Evolutionary conservation across 192 early-diverging fungal genomes (phyloP).

Genomic region (Geranomyces variabilis): DNA sequence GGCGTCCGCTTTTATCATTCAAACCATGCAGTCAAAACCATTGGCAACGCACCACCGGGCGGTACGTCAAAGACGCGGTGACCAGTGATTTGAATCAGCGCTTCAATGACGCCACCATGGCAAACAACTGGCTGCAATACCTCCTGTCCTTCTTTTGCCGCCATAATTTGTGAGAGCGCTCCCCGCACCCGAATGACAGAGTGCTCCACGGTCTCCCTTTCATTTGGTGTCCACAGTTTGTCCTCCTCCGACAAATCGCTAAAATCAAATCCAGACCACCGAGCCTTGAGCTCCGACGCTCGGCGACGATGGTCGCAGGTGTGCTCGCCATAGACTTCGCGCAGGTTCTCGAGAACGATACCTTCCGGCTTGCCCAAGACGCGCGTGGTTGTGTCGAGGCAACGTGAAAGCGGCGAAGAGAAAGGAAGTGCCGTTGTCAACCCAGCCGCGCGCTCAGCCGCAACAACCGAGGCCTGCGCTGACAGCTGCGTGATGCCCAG

Average conservation of each 20-base stretch:
- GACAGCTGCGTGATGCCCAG: conserved; percentile 23
- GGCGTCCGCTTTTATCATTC: neutral
- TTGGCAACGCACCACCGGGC: conserved; percentile 27
- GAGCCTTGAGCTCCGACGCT: conserved; percentile 13
- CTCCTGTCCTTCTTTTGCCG: neutral
- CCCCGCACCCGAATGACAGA: conserved; percentile 2
- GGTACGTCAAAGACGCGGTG: conserved; percentile 22
- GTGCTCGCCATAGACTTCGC: conserved; percentile 30
- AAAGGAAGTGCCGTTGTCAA: neutral
- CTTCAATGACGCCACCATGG: conserved; percentile 29
- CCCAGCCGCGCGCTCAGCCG: conserved; percentile 1
- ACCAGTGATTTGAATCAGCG: conserved; percentile 6
- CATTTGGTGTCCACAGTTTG: conserved; percentile 27
- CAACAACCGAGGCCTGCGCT: neutral
- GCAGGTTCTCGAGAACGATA: conserved; percentile 17
- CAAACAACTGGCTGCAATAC: conserved; percentile 14
- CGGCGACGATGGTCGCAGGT: conserved; percentile 34
- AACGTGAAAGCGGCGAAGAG: conserved; percentile 29
- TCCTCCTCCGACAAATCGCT: conserved; percentile 27
- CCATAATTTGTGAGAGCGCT: conserved; percentile 15
- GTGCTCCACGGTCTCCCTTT: conserved; percentile 19
- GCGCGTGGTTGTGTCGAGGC: conserved; percentile 30
- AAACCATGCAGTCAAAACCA: conserved; percentile 25
- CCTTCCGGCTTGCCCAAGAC: conserved; percentile 2
- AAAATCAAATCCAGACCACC: conserved; percentile 27